Percentiles rank a stretch among this genome's conserved stretches.
phyloP scores from a whole-genome alignment of 225 moss, liverwort and hornwort genomes.

The Polytrichum commune region DNA sequence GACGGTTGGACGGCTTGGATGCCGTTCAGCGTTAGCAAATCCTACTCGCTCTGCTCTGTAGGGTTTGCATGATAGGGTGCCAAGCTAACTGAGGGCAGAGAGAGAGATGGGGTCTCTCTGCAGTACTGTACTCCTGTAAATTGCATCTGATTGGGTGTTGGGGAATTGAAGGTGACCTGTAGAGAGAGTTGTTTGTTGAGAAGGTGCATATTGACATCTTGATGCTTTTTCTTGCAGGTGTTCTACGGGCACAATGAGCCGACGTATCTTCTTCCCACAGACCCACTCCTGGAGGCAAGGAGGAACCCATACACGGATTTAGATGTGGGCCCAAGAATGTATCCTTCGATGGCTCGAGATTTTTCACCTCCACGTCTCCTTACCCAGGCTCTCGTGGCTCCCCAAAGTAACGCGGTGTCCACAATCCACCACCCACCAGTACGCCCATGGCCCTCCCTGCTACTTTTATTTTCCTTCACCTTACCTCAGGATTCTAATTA shows the following conservation, averaged over 20 bases:
- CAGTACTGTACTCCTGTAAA: too few species aligned
- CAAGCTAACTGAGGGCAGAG: too few species aligned
- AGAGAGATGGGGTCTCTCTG: too few species aligned
- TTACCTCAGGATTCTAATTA: too few species aligned
- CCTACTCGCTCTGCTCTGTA: too few species aligned
- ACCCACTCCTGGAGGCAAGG: constrained; percentile 13
- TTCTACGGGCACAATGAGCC: constrained; percentile 46
- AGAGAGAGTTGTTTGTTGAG: too few species aligned
- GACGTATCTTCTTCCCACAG: constrained; percentile 24
- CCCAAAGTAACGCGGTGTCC: not conserved
- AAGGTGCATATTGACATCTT: not conserved
- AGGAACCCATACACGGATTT: not conserved
- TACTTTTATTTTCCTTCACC: too few species aligned
- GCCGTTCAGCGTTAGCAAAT: too few species aligned
- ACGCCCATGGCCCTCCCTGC: not conserved
- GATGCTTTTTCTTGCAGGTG: constrained; percentile 22
- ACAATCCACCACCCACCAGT: constrained; percentile 14
- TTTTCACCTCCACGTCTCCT: constrained; percentile 7
- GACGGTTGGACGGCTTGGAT: too few species aligned
- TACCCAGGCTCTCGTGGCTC: constrained; percentile 35
- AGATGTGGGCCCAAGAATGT: not conserved
- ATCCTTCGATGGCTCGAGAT: constrained; percentile 1
- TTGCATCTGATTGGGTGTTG: too few species aligned
- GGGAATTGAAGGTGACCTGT: too few species aligned
- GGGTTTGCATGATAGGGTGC: too few species aligned